Conservation (phyloP, 306 rosid species). For the Gleditsia sinensis region DNA sequence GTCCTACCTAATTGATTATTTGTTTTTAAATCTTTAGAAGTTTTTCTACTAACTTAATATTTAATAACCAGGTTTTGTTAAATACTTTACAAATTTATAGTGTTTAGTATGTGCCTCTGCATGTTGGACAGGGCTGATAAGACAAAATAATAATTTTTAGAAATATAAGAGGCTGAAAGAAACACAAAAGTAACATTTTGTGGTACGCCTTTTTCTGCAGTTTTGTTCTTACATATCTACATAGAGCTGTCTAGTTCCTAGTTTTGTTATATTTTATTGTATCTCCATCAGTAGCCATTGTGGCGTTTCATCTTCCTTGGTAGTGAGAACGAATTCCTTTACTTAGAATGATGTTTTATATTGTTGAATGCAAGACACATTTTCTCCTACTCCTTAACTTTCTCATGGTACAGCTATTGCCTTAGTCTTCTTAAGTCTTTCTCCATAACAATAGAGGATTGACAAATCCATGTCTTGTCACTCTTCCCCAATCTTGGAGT, state of each 20-base stretch:
- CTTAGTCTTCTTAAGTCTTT: too few relatives aligned
- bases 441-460: not conserved
- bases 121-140: not conserved
- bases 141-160: constrained; percentile 2
- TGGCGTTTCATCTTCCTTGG: too few relatives aligned
- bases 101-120: not conserved
- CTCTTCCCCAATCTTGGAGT: not conserved
- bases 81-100: not conserved
- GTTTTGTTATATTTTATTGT: too few relatives aligned
- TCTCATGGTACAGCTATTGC: too few relatives aligned
- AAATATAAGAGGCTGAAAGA: not conserved
- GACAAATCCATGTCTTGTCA: not conserved
- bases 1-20: not conserved
- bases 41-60: not conserved
- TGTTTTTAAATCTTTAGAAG: not conserved
- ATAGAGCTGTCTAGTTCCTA: too few relatives aligned
- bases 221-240: too few relatives aligned
- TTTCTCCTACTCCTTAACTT: too few relatives aligned
- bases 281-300: too few relatives aligned
- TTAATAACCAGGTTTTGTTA: not conserved
- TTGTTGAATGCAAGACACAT: too few relatives aligned
- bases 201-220: not conserved
- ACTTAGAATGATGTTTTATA: too few relatives aligned
- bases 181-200: not conserved
- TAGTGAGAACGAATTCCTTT: too few relatives aligned